Evolutionary conservation across 2,329 filamentous ascomycete species (phyloP), one percentile per base, ranked within the genome.

Genomic region (Pseudocercospora crystallina): DNA sequence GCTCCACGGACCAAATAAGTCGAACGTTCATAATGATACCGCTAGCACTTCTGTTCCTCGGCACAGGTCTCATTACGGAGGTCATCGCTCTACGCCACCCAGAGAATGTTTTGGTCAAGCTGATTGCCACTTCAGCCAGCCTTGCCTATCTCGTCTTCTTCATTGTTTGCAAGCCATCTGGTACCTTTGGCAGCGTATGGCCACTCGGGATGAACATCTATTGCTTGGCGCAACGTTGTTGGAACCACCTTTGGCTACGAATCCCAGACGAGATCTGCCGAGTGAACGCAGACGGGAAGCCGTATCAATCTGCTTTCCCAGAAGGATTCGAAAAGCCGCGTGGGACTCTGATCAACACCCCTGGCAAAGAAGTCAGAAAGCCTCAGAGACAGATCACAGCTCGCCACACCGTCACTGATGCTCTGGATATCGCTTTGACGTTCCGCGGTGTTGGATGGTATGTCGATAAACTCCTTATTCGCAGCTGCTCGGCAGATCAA

Each of bases 381-480:
- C n/a, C n/a, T n/a, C n/a, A n/a, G n/a, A n/a, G n/a, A n/a, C n/a
- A n/a, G n/a, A n/a, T n/a, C n/a, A n/a, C n/a, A n/a, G n/a, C n/a
- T n/a, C n/a, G n/a, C n/a, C 41, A 43, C 14, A 20, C n/a, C 13
- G 14, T 11, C 12, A n/a, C 35, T 8, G 41, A 43, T 35, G 41
- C 26, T 4, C 30, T 34, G 10, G 41, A 43, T 11, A 34, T 43
- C 13, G 41, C 41, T 10, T 34, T 14, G n/a, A 43, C 29, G 9
- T 43, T 43, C 14, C 41, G 41, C 33, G 41, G 29, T 13, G 41
- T 43, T n/a, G 41, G 41, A 14, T 34, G 41, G 38, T 41, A 41
- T 41, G 38, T n/a, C 13, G 7, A 8, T 41, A 12, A n/a, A 41
- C 13, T 10, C 4, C 4, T 8, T 30, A 26, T 12, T 8, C n/a